Evolutionary conservation across 768 basidiomycete genomes (phyloP).

Genomic region (Tylopilus vinaceipallidus): DNA sequence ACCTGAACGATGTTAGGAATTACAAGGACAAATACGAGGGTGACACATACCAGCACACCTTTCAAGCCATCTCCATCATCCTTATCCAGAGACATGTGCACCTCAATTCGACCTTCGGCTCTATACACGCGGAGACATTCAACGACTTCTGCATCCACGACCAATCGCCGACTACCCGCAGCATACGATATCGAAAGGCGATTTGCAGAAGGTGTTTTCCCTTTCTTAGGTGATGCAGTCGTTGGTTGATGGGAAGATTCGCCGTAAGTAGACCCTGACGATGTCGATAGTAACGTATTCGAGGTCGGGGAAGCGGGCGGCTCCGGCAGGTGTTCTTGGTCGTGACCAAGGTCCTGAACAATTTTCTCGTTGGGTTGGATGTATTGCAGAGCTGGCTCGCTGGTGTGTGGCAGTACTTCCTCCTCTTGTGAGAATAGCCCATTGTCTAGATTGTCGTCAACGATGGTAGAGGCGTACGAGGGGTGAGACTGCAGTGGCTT

Average conservation of each 20-base stretch:
- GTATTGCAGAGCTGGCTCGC: slow-evolving; percentile 22
- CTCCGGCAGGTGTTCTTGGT: slow-evolving; percentile 53
- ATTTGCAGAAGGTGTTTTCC: slow-evolving; percentile 67
- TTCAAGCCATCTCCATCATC: slow-evolving; percentile 57
- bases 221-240: slow-evolving; percentile 30
- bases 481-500: slow-evolving; percentile 41
- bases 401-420: slow-evolving; percentile 14
- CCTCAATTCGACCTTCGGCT: slow-evolving; percentile 82
- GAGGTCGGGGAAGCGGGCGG: slow-evolving; percentile 58
- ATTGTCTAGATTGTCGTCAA: slow-evolving; percentile 42
- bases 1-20: slow-evolving; percentile 44
- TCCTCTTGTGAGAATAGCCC: slow-evolving; percentile 30
- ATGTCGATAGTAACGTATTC: slow-evolving; percentile 41
- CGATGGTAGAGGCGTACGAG: slow-evolving; percentile 52
- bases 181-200: slow-evolving; percentile 96
- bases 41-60: slow-evolving; percentile 68
- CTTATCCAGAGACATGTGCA: slow-evolving; percentile 58
- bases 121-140: slow-evolving; percentile 79
- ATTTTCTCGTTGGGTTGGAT: slow-evolving; percentile 17
- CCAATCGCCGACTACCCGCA: slow-evolving; percentile 79
- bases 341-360: slow-evolving; percentile 17
- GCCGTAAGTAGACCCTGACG: slow-evolving; percentile 41
- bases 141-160: slow-evolving; percentile 87
- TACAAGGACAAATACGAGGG: neutral
- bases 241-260: slow-evolving; percentile 40